Evolutionary conservation across 1,139 yeast species (phyloP), one percentile per base, ranked within the genome.

Genomic region (Blastobotrys niveus): DNA sequence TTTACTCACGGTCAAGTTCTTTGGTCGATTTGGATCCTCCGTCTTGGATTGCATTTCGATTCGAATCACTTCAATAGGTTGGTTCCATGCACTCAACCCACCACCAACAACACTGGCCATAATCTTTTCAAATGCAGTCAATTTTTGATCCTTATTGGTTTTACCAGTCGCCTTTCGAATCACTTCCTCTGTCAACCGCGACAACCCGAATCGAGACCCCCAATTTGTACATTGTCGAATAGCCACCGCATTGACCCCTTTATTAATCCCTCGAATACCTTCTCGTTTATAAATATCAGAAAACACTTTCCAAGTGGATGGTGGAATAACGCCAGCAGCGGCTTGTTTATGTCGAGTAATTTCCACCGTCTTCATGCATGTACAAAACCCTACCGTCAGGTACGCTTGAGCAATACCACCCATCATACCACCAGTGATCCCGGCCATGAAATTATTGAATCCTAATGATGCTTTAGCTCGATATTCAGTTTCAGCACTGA

Each of bases 191-290:
- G 95, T 94, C 61, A 89, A 75, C 63, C 98, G 79, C 15, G 95
- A 77, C 40, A 91, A 74, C 31, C 97, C 98, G 62, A 89, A 89
- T 63, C 98, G 77, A 24, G 96, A 87, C 44, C 98, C 98, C 98
- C 98, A 91, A 68, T 91, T 91, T 56, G 97, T 89, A 84, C 88
- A 84, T 67, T 91, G 98, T 70, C 98, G 83, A 57, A 91, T 84
- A 26, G 98, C 97, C 50, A 91, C 97, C n/a, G 98, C 98, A 62
- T 91, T 91, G 51, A 91, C 98, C 64, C 98, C 98, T 70, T 84
- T 88, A 69, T 91, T 91, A 62, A 91, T 87, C 57, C 98, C 98
- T 58, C 82, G 74, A 48, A 91, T 77, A 55, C 98, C 98, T 65
- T 91, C 97, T 52, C 73, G 81, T 43, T 70, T 68, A 66, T 79